Evolutionary conservation across 192 early-diverging fungal genomes (phyloP).

Genomic region (Coemansia sp.): DNA sequence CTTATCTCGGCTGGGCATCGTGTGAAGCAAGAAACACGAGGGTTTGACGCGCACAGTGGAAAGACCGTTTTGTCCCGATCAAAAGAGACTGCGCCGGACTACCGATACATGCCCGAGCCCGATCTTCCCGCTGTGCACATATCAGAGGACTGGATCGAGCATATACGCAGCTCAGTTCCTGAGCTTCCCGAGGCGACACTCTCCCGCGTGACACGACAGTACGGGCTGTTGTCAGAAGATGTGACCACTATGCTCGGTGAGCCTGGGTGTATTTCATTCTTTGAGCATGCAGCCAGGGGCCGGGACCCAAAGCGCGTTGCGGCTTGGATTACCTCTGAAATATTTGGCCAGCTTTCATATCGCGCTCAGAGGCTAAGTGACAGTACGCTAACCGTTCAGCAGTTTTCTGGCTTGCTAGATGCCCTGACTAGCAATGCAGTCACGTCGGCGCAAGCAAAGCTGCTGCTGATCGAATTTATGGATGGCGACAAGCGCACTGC

Average conservation of each 20-base stretch:
- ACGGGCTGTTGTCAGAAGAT: conserved; percentile 63
- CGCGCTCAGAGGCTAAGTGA: conserved; percentile 32
- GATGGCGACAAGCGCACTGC: conserved; percentile 61
- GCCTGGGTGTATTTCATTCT: conserved; percentile 74
- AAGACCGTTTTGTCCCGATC: conserved; percentile 71
- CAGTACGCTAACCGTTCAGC: conserved; percentile 58
- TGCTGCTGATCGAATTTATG: conserved; percentile 72
- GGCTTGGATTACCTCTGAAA: conserved; percentile 60
- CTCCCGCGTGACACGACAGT: conserved; percentile 62
- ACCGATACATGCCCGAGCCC: conserved; percentile 88
- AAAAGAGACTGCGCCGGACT: conserved; percentile 89
- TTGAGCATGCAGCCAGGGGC: conserved; percentile 64
- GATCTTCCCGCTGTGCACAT: conserved; percentile 44
- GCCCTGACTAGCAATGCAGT: conserved; percentile 61
- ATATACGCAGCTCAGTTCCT: conserved; percentile 59
- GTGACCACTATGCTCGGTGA: conserved; percentile 72
- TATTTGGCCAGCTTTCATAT: conserved; percentile 58
- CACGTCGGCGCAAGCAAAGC: conserved; percentile 71
- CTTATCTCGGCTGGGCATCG: conserved; percentile 59
- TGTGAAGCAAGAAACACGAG: conserved; percentile 79
- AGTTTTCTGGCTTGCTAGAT: conserved; percentile 69
- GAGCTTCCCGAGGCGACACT: conserved; percentile 74
- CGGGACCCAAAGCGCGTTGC: conserved; percentile 39
- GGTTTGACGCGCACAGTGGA: conserved; percentile 67
- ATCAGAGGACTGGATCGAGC: conserved; percentile 54